Base-by-base conservation (phyloP, 192 early-diverging fungal species). In the Backusella psychrophila region DNA sequence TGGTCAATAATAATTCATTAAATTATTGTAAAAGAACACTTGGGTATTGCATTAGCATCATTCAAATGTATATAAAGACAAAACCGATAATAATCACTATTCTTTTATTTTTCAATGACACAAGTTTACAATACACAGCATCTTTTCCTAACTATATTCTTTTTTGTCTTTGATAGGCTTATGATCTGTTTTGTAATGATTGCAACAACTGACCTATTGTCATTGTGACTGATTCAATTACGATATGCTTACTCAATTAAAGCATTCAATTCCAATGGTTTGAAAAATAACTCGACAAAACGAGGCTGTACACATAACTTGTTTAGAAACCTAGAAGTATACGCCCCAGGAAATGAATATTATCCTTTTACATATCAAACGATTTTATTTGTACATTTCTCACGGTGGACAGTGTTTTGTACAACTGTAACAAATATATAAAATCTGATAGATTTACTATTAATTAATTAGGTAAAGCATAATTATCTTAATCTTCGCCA, bases 391-490 rank as follows among this genome's bases (percentile, higher is more conserved):
- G 29, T 63, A 63, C 56, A 63, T 63, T 63, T 63, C 56, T 63
- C 56, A 63, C 56, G 56, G 56, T 63, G 56, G 56, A 63, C 56
- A 63, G 23, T 63, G 56, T 63, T 14, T 29, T 63, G 21, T 63
- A 11, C 26, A 12, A 63, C 56, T 12, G 8, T 63, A 63, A 63
- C 26, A 63, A 63, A 63, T 29, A 12, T 29, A 29, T 63, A 63
- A 63, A 63, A 63, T 63, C 56, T 63, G 56, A 63, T 63, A 63
- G 56, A 63, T 63, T 29, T 29, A 63, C 11, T 21, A 63, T 63
- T 29, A 6, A 49, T 49, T 49, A 19, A 49, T 49, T 49, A n/a
- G 46, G 46, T n/a, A n/a, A 49, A 7, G 5, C 46, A 49, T 49
- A 17, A n/a, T 7, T 49, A 19, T 5, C 4, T n/a, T 49, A 49